A percentile compares a stretch with the other conserved stretches of the same genome.
These are phyloP conservation scores for Malassezia vespertilionis DNA, from an alignment of 1,284 basidiomycete genomes.

Conservation along the genomic window DNA sequence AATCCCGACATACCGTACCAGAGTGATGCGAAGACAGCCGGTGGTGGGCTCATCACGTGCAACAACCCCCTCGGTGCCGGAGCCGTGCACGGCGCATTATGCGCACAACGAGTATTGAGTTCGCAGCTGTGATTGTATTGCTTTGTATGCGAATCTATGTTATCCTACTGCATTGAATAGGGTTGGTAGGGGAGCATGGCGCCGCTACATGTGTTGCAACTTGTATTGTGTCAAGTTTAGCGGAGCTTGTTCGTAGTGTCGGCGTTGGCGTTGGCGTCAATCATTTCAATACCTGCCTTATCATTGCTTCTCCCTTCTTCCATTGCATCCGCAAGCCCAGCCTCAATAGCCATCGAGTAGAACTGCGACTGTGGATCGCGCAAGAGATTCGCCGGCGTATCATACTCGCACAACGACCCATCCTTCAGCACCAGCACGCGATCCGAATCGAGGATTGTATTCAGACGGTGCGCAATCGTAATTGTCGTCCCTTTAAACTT, in stretches of 20 bases:
- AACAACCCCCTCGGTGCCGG: conserved; percentile 4
- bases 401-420: conserved; percentile 66
- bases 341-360: conserved; percentile 44
- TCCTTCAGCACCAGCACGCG: conserved; percentile 71
- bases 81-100: not conserved
- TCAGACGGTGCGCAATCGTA: conserved; percentile 61
- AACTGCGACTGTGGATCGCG: conserved; percentile 50
- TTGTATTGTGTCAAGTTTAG: too few species aligned
- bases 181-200: too few species aligned
- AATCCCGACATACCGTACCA: too few species aligned
- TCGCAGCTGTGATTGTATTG: too few species aligned
- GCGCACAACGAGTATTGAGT: too few species aligned
- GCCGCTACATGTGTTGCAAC: too few species aligned
- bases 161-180: too few species aligned
- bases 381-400: conserved; percentile 59
- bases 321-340: conserved; percentile 24
- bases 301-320: not conserved
- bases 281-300: not conserved
- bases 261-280: not conserved
- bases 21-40: conserved; percentile 3
- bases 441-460: conserved; percentile 79
- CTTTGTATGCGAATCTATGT: too few species aligned
- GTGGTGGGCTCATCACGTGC: not conserved
- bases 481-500: conserved; percentile 49
- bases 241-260: not conserved